Evolutionary conservation across 805 yeast species (phyloP).

Genomic region (Martiniozyma abietophila): DNA sequence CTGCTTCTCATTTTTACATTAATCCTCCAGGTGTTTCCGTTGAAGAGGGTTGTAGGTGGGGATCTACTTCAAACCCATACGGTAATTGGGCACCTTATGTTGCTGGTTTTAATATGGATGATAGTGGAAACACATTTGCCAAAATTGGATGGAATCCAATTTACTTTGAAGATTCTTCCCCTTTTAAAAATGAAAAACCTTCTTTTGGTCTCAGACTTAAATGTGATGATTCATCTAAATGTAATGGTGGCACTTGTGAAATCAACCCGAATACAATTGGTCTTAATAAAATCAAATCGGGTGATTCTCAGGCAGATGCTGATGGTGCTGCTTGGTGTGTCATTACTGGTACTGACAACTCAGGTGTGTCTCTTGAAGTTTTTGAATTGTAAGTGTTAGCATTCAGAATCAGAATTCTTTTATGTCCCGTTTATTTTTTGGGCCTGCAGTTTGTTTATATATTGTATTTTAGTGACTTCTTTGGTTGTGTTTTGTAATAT

Average conservation of each 20-base stretch:
- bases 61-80: conserved; percentile 50
- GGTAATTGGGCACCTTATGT: conserved; percentile 96
- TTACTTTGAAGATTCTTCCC: conserved; percentile 49
- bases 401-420: not conserved
- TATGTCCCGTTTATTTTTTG: too few species aligned
- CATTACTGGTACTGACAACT: conserved; percentile 58
- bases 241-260: conserved; percentile 73
- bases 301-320: conserved; percentile 25
- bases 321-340: conserved; percentile 73
- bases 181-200: conserved; percentile 50
- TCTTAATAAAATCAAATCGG: conserved; percentile 42
- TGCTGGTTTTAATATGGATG: conserved; percentile 82
- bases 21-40: conserved; percentile 77
- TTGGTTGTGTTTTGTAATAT: not conserved
- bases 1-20: conserved; percentile 81
- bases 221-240: conserved; percentile 60
- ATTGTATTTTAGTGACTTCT: not conserved
- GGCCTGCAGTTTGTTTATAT: not conserved
- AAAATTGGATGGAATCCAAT: conserved; percentile 91
- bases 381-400: conserved; percentile 31
- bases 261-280: conserved; percentile 63
- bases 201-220: conserved; percentile 62
- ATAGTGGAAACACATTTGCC: conserved; percentile 58
- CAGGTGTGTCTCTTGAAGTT: conserved; percentile 65
- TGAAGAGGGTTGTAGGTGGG: conserved; percentile 80